Evolutionary conservation across 164 flowering plant genomes (phyloP).

Genomic region (Vitis cinerea): DNA sequence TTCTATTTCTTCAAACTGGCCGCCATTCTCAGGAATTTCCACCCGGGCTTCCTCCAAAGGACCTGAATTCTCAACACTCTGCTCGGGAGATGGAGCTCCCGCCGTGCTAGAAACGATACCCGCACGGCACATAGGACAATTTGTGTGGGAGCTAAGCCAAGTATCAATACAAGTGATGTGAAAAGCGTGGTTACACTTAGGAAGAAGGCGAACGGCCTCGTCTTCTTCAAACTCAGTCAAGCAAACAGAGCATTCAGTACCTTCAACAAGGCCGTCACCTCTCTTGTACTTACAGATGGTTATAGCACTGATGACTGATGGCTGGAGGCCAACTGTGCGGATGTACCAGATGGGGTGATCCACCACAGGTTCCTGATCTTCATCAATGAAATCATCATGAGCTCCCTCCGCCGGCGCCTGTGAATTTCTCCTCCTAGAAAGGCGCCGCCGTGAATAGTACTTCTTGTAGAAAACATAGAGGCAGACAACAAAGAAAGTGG

Average conservation of each 20-base stretch:
- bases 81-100: conserved; percentile 9
- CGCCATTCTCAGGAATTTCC: conserved; percentile 3
- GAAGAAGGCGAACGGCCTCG: conserved; percentile 50
- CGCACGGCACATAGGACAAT: conserved; percentile 60
- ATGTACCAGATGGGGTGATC: conserved; percentile 64
- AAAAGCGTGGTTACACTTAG: conserved; percentile 59
- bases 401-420: conserved; percentile 1
- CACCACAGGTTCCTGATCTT: conserved; percentile 34
- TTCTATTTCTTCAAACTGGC: conserved; percentile 12
- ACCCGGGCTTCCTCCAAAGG: conserved; percentile 14
- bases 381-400: conserved; percentile 30
- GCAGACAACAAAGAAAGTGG: conserved; percentile 15
- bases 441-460: conserved; percentile 9
- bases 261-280: conserved; percentile 45
- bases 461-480: conserved; percentile 16
- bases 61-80: not conserved
- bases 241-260: conserved; percentile 59
- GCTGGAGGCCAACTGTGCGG: conserved; percentile 42
- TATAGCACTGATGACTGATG: conserved; percentile 40
- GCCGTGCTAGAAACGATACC: conserved; percentile 21
- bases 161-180: conserved; percentile 63
- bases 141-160: conserved; percentile 56
- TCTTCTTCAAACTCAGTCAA: conserved; percentile 50
- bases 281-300: conserved; percentile 35
- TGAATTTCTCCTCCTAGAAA: conserved; percentile 1